phyloP scores from a whole-genome alignment of 2,329 filamentous ascomycete species.

The Penicillium sp. region DNA sequence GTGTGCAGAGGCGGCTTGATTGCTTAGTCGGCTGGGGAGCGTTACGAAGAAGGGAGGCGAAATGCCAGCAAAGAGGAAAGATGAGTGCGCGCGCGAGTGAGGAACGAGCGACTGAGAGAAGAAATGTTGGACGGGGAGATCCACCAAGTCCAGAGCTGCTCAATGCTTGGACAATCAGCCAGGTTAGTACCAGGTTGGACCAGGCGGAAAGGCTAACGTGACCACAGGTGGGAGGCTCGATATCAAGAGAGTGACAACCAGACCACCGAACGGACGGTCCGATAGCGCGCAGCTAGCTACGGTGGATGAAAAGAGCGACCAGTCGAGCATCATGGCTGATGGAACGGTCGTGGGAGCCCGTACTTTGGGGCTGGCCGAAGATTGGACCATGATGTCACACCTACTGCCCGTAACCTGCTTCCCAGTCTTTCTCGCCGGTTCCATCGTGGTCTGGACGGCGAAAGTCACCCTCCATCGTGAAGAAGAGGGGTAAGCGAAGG shows the following conservation, averaged over 20 bases:
- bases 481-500: slow-evolving; percentile 1
- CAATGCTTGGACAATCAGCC: not conserved
- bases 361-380: not conserved
- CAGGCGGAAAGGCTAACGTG: slow-evolving; percentile 9
- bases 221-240: not conserved
- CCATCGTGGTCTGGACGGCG: slow-evolving; percentile 8
- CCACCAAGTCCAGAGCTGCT: slow-evolving; percentile 17
- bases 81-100: not conserved
- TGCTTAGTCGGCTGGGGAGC: slow-evolving; percentile 3
- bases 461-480: slow-evolving; percentile 5
- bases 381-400: slow-evolving; percentile 18
- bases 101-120: not conserved
- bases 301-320: not conserved
- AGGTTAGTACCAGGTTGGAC: not conserved
- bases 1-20: not conserved
- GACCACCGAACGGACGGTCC: not conserved
- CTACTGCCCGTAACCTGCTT: not conserved
- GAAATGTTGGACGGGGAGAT: slow-evolving; percentile 8
- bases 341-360: not conserved
- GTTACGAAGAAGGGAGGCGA: slow-evolving; percentile 5
- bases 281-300: not conserved
- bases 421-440: slow-evolving; percentile 1
- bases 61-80: not conserved
- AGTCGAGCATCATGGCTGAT: not conserved
- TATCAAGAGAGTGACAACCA: not conserved